These are phyloP conservation scores for Pseudonectria foliicola DNA, from an alignment of 2,329 filamentous ascomycete species.

Conservation along the genomic window DNA sequence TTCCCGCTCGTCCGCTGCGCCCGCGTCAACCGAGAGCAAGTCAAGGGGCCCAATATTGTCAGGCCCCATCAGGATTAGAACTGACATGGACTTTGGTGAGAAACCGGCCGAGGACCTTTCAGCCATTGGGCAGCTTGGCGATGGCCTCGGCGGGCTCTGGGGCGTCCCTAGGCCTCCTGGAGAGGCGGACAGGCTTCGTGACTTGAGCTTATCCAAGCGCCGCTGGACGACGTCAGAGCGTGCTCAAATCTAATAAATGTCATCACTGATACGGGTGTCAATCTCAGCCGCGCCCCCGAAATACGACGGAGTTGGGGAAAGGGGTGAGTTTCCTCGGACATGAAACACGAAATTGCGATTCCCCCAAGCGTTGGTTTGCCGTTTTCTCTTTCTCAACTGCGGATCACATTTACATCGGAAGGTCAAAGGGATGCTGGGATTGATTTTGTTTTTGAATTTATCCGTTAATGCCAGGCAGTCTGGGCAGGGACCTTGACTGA, in stretches of 20 bases:
- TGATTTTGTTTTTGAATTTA: too few species aligned
- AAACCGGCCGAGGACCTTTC: conserved; percentile 25
- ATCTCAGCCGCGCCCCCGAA: conserved; percentile 1
- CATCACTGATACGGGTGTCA: too few species aligned
- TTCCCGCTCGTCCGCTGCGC: conserved; percentile 10
- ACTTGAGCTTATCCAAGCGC: conserved; percentile 41
- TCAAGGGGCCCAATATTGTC: conserved; percentile 24
- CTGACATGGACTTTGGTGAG: conserved; percentile 21
- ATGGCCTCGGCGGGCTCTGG: conserved; percentile 37
- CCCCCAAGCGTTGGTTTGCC: too few species aligned
- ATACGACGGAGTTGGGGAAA: conserved; percentile 1
- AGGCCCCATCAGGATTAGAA: conserved; percentile 30
- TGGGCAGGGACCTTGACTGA: too few species aligned
- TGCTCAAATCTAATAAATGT: conserved; percentile 11
- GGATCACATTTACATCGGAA: too few species aligned
- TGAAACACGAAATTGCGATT: too few species aligned
- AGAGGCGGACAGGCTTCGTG: conserved; percentile 39
- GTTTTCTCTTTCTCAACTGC: too few species aligned
- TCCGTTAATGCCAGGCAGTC: too few species aligned
- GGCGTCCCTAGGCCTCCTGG: conserved; percentile 36
- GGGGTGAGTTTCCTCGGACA: background rate
- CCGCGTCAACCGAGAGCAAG: conserved; percentile 12
- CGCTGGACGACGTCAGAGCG: conserved; percentile 51
- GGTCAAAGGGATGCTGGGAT: too few species aligned
- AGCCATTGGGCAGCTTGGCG: conserved; percentile 28